Evolutionary conservation across 257 asterid genomes (phyloP), one percentile per base, ranked within the genome.

Genomic region (Salvia rosmarinus): DNA sequence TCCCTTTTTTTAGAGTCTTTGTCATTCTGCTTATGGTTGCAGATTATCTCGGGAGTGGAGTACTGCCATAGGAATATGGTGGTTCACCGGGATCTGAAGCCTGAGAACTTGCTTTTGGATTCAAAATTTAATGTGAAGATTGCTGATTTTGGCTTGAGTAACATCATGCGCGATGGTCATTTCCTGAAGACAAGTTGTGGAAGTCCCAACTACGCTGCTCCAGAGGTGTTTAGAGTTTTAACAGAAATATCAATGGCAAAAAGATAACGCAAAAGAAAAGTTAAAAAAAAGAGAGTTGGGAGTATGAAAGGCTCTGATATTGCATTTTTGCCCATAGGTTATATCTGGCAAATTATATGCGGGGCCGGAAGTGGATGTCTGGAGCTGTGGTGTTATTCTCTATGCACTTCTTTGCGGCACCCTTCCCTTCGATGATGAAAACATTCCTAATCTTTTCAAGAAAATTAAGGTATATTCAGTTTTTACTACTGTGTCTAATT

Each of bases 341-440:
- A 91, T 95, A 82, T 95, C 99, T 68, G 99, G 99, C 49, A 95
- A 86, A 72, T 65, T 95, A 55, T 95, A 95, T 76, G 98, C 99
- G 54, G 99, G 99, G 65, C 96, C 99, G 4, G 99, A 95, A 82
- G 99, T 95, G 79, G 99, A 91, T 64, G 99, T 95, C 46, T 95
- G 99, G 99, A 95, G 99, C 89, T 95, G 99, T 75, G 99, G 99
- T 58, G 99, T 91, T 74, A 95, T 95, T 82, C 92, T 95, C 32
- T 95, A 91, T 71, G 99, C 98, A 49, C 96, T 95, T 76, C 99
- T 95, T 59, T 95, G 99, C 81, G 99, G 98, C 34, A 95, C 98
- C 52, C 98, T 95, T 78, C 99, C 99, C 0, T 94, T 94, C 78
- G 99, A 91, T 25, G 99, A 94, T 71, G 99, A 89, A 80, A 94